Conservation (phyloP, 139 green algal species). For the Chlamydomonas sphaeroides region DNA sequence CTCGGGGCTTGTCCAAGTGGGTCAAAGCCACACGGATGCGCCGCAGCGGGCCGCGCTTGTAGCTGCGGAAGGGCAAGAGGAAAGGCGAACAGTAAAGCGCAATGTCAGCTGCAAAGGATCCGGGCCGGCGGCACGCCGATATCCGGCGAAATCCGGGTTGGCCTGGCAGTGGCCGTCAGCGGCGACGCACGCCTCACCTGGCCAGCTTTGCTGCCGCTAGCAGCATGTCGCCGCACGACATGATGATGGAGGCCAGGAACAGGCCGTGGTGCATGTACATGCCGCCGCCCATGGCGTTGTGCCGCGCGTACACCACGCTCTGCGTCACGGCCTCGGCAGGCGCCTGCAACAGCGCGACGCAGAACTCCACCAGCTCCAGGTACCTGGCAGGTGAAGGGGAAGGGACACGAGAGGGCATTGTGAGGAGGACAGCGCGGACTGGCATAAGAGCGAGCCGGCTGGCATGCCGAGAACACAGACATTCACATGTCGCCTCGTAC, state of each 20-base stretch:
- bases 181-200: not conserved
- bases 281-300: conserved; percentile 38
- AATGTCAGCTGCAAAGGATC: not conserved
- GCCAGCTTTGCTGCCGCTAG: conserved; percentile 45
- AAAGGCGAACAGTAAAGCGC: too few species aligned
- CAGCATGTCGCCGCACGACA: conserved; percentile 53
- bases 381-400: conserved; percentile 40
- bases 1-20: conserved; percentile 26
- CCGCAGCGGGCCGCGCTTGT: conserved; percentile 37
- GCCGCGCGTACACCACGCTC: conserved; percentile 44
- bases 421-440: too few species aligned
- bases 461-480: too few species aligned
- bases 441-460: too few species aligned
- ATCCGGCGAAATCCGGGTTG: not conserved
- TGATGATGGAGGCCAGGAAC: conserved; percentile 50
- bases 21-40: conserved; percentile 24
- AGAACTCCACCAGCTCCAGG: conserved; percentile 59
- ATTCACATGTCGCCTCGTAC: not conserved
- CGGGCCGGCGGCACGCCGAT: too few species aligned
- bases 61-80: not conserved
- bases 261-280: conserved; percentile 54
- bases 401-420: too few species aligned
- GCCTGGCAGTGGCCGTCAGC: not conserved
- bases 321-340: conserved; percentile 48
- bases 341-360: conserved; percentile 51